Evolutionary conservation across 345 rosid genomes (phyloP).

Genomic region (Sisymbrium irio): DNA sequence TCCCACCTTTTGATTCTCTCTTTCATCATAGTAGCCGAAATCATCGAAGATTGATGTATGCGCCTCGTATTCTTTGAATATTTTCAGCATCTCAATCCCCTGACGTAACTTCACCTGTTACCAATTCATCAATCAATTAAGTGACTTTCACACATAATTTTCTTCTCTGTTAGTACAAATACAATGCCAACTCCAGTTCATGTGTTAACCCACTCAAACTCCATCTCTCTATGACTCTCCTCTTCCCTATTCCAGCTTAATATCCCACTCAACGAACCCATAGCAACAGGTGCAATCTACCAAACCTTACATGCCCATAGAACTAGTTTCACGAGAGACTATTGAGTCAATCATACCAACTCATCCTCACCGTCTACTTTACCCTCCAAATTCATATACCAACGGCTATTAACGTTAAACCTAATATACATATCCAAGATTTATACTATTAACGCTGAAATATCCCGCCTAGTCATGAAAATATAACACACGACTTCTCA

Average conservation of each 20-base stretch:
- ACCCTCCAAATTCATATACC: background rate
- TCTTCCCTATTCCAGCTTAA: background rate
- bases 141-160: background rate
- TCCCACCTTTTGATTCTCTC: conserved; percentile 39
- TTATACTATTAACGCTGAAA: background rate
- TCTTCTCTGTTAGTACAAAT: background rate
- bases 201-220: background rate
- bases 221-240: too few species aligned
- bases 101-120: conserved; percentile 62
- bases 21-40: conserved; percentile 55
- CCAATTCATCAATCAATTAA: background rate
- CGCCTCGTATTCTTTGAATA: conserved; percentile 57
- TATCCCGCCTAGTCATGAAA: background rate
- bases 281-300: background rate
- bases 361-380: background rate
- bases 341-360: background rate
- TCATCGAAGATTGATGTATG: conserved; percentile 62
- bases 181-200: background rate
- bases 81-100: conserved; percentile 66
- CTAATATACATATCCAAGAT: background rate
- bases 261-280: background rate
- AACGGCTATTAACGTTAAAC: background rate
- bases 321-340: too few species aligned
- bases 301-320: background rate
- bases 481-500: background rate